Evolutionary conservation across 495 filamentous ascomycete genomes (phyloP), one percentile per base, ranked within the genome.

Genomic region (Pyrenula aspistea): DNA sequence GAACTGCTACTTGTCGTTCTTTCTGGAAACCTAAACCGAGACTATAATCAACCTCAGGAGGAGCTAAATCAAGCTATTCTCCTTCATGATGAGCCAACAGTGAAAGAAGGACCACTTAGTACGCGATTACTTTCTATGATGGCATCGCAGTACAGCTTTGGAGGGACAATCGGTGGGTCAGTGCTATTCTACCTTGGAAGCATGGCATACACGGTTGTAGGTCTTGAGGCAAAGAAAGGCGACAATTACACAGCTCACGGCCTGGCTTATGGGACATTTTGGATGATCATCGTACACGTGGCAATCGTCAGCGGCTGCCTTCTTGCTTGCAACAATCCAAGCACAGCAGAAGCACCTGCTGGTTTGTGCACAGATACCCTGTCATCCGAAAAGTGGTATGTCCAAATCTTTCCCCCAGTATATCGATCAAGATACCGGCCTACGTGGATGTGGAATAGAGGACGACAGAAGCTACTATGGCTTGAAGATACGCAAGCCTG

Each of bases 211-310:
- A 68, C 65, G 1, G 58, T 77, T 19, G 55, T 74, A 10, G 71
- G 73, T 53, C 56, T 68, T 8, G 57, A 56, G 12, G 64, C 57
- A n/a, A 59, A 60, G n/a, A 21, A 68, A 0, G 72, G 73, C 2
- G 69, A 77, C 53, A 67, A 72, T 2, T 68, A 73, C 55, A 70
- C 72, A 0, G 66, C 74, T 2, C 63, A 70, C 23, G 63, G 73
- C 1, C 59, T 79, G 2, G 75, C 76, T 2, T 76, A 75, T 57
- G 76, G 76, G 11, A 63, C 75, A 47, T 78, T 75, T 71, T 66
- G 68, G 62, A 69, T 55, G 19, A 54, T 60, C 25, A 52, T 61
- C 36, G 55, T 57, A 0, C 22, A 58, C 11, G 42, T 63, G n/a
- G 51, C 67, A 2, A 62, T 60, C 12, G 47, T 61, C 4, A 54